A percentile compares a stretch with the other conserved stretches of the same genome.
Evolutionary conservation across 2,329 filamentous ascomycete species (phyloP).

Genomic region (Herpotrichia juniperi): DNA sequence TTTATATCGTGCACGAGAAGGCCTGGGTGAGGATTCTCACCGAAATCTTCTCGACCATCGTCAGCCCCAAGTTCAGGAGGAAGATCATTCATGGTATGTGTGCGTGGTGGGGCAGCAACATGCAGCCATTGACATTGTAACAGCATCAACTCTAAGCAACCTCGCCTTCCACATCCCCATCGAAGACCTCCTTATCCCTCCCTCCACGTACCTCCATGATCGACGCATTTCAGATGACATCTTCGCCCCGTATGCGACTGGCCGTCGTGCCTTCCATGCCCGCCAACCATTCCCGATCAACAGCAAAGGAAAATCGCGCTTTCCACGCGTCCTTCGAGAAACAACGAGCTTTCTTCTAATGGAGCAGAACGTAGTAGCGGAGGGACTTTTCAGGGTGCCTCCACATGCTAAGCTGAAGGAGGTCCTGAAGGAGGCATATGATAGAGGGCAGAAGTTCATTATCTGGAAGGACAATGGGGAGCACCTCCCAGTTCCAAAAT

Average conservation of each 20-base stretch:
- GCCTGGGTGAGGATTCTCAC: slow-evolving; percentile 63
- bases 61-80: slow-evolving; percentile 62
- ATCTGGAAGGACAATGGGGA: slow-evolving; percentile 56
- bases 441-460: slow-evolving; percentile 61
- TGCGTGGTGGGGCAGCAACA: neutral
- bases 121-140: slow-evolving; percentile 10
- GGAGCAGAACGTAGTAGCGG: slow-evolving; percentile 54
- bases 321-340: slow-evolving; percentile 60
- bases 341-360: slow-evolving; percentile 58
- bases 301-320: slow-evolving; percentile 51
- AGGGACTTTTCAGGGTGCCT: slow-evolving; percentile 61
- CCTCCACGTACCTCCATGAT: slow-evolving; percentile 61
- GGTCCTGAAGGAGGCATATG: slow-evolving; percentile 60
- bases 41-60: slow-evolving; percentile 62
- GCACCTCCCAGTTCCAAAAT: slow-evolving; percentile 39
- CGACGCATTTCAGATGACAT: slow-evolving; percentile 56
- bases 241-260: slow-evolving; percentile 53
- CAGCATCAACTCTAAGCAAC: slow-evolving; percentile 56
- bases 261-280: slow-evolving; percentile 55
- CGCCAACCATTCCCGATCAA: slow-evolving; percentile 55
- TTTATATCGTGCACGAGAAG: slow-evolving; percentile 64
- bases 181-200: slow-evolving; percentile 60
- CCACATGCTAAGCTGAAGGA: slow-evolving; percentile 57
- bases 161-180: slow-evolving; percentile 59
- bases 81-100: slow-evolving; percentile 61